Evolutionary conservation across 805 yeast genomes (phyloP).

Genomic region (Torulaspora delbrueckii): DNA sequence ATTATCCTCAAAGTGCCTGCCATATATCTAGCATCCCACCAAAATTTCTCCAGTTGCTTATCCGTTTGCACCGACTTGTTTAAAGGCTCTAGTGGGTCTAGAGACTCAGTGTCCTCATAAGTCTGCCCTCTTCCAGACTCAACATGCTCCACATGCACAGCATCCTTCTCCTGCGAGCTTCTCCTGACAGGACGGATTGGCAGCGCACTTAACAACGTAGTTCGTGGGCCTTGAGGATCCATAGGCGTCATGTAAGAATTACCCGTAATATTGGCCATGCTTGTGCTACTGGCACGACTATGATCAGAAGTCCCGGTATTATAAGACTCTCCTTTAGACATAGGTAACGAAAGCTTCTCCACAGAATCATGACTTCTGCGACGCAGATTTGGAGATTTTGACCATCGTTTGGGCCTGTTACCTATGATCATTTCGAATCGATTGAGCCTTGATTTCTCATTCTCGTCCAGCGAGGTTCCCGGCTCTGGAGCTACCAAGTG

Average conservation of each 20-base stretch:
- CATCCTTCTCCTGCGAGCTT: constrained; percentile 9
- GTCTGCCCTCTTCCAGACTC: constrained; percentile 4
- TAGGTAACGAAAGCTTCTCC: constrained; percentile 9
- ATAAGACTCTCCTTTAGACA: constrained; percentile 5
- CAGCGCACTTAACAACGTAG: constrained; percentile 13
- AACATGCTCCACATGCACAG: constrained; percentile 10
- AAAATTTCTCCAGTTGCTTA: constrained; percentile 23
- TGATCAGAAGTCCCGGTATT: constrained; percentile 6
- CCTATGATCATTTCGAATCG: constrained; percentile 25
- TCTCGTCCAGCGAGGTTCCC: constrained; percentile 7
- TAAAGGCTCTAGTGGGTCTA: constrained; percentile 3
- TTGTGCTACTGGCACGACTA: constrained; percentile 10
- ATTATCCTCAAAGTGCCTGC: constrained; percentile 24
- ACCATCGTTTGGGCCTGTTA: constrained; percentile 19
- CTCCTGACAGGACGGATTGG: constrained; percentile 13
- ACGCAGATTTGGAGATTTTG: constrained; percentile 19
- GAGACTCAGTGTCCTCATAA: constrained; percentile 8
- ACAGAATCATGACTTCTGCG: constrained; percentile 11
- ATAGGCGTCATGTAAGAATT: constrained; percentile 15
- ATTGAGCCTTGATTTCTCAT: constrained; percentile 14
- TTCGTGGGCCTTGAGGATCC: constrained; percentile 8
- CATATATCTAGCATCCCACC: constrained; percentile 26
- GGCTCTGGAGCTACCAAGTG: constrained; percentile 12
- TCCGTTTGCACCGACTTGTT: constrained; percentile 15
- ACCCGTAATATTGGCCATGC: constrained; percentile 1